Evolutionary conservation across 768 basidiomycete genomes (phyloP), one percentile per base, ranked within the genome.

Genomic region (Panaeolus cyanescens): DNA sequence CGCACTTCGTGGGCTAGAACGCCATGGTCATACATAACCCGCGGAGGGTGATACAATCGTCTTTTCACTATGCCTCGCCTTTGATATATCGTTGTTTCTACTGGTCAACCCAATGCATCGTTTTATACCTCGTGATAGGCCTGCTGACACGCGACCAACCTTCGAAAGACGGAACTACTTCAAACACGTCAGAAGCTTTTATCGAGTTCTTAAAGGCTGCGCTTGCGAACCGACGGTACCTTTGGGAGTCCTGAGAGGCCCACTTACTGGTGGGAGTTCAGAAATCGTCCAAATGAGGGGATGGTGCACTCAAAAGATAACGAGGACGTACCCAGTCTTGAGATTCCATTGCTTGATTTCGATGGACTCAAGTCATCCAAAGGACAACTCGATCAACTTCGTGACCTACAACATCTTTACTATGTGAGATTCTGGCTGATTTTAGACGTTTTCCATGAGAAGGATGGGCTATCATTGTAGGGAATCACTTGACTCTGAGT

Each of bases 1-100:
- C 25, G 45, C 45, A 20, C 45, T 50, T 50, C 45, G 45, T 50
- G 45, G 45, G 45, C 45, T 50, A 50, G 25, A 50, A 50, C 45
- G 15, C 45, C 45, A 28, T 50, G 45, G 45, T 4, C 2, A 28
- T 28, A 10, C 15, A 28, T 50, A 50, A 28, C 22, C 45, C 45
- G 45, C 45, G 45, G 45, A 50, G 45, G 13, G 30, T 50, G 10
- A 28, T 50, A 13, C 45, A n/a, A 22, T 50, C 25, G 25, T 28
- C 30, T 28, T 28, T 50, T 3, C 22, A 50, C 15, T 12, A 30
- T 28, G 25, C 45, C 22, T 50, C 30, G 45, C 45, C 4, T 20
- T 55, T 7, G 55, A 55, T 55, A n/a, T 22, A 33, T 55, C 55
- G 32, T 19, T 10, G 9, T n/a, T 28, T 12, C 15, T 25, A 33